Evolutionary conservation across 768 basidiomycete genomes (phyloP).

Genomic region (Boletus vinaceobasis): DNA sequence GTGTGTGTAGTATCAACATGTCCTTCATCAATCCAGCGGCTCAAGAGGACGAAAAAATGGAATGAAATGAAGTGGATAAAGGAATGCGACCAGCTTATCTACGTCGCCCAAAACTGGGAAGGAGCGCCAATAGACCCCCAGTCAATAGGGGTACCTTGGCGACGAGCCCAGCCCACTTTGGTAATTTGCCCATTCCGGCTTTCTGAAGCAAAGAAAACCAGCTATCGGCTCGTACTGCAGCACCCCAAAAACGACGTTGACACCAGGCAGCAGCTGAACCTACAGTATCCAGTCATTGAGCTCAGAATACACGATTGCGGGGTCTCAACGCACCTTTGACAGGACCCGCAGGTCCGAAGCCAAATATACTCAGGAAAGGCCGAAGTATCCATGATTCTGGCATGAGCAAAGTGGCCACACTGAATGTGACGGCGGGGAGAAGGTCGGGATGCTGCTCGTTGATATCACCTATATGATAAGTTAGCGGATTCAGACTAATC

Average conservation of each 20-base stretch:
- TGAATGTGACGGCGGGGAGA: slow-evolving; percentile 2
- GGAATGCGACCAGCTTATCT: too few species aligned
- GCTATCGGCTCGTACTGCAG: background rate
- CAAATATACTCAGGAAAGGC: slow-evolving; percentile 10
- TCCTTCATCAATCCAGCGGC: too few species aligned
- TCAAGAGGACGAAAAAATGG: too few species aligned
- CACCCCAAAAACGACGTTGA: slow-evolving; percentile 8
- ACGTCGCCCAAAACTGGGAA: background rate
- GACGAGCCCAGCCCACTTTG: slow-evolving; percentile 3
- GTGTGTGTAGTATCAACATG: too few species aligned
- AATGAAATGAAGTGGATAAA: too few species aligned
- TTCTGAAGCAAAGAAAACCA: slow-evolving; percentile 16
- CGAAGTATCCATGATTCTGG: slow-evolving; percentile 15
- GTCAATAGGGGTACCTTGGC: background rate
- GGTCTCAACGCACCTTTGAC: slow-evolving; percentile 6
- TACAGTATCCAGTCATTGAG: background rate
- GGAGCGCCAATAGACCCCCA: background rate
- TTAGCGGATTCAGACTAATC: background rate
- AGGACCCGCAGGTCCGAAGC: slow-evolving; percentile 16
- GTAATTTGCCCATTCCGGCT: slow-evolving; percentile 10
- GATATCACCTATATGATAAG: slow-evolving; percentile 7
- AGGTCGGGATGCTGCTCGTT: slow-evolving; percentile 10
- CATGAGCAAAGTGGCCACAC: slow-evolving; percentile 6
- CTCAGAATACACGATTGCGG: fast-evolving
- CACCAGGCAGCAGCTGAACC: slow-evolving; percentile 13